phyloP scores from a whole-genome alignment of 2,329 filamentous ascomycete species.

The Trichoderma polysporum region DNA sequence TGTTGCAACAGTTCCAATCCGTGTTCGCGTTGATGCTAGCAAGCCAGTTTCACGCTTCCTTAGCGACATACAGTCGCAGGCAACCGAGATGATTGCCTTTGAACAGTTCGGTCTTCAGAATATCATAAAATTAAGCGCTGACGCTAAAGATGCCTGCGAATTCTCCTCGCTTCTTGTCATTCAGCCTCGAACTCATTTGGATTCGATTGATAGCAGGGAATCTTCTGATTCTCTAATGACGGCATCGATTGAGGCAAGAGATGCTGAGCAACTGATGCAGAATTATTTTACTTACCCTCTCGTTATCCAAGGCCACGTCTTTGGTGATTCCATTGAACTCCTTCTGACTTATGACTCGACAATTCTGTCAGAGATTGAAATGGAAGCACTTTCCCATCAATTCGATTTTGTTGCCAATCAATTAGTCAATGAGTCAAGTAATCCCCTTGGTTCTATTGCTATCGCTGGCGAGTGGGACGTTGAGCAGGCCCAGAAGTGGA shows the following conservation, averaged over 20 bases:
- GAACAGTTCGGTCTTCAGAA: slow-evolving; percentile 27
- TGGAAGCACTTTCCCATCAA: slow-evolving; percentile 14
- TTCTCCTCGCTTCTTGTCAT: slow-evolving; percentile 16
- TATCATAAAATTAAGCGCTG: slow-evolving; percentile 4
- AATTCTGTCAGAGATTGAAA: not conserved
- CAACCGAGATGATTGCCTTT: slow-evolving; percentile 26
- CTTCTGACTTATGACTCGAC: slow-evolving; percentile 11
- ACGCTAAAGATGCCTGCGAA: slow-evolving; percentile 6
- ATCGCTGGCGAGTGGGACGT: slow-evolving; percentile 16
- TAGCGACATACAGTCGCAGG: slow-evolving; percentile 22
- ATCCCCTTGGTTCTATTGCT: not conserved
- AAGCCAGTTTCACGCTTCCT: slow-evolving; percentile 17
- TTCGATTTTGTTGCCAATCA: slow-evolving; percentile 8
- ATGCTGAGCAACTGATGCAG: slow-evolving; percentile 9
- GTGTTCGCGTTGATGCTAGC: slow-evolving; percentile 18
- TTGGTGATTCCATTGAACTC: slow-evolving; percentile 1
- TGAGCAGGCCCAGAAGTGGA: slow-evolving; percentile 6
- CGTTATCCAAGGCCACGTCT: slow-evolving; percentile 15
- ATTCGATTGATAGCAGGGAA: not conserved
- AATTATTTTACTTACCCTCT: slow-evolving; percentile 19
- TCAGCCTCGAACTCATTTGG: slow-evolving; percentile 1
- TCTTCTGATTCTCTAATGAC: not conserved
- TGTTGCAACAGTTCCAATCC: slow-evolving; percentile 24
- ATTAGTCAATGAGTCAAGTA: not conserved
- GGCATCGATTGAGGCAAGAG: not conserved